Conservation (phyloP, 148 eudicot species). For the Hydrangea macrophylla region DNA sequence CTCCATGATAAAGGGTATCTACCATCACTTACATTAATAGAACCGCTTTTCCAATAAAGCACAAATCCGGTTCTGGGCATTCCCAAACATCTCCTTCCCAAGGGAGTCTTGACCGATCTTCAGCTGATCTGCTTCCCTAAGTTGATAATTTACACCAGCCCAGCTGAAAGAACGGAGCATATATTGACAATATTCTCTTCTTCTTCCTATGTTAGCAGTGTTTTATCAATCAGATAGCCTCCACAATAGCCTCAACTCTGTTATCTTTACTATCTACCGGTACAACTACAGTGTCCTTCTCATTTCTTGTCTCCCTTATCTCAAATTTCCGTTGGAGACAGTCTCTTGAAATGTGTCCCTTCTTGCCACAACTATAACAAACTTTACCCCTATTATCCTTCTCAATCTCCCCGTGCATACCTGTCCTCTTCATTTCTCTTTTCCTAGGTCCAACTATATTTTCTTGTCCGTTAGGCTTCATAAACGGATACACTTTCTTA, state of each 20-base stretch:
- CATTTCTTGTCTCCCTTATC: slow-evolving; percentile 10
- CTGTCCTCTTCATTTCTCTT: slow-evolving; percentile 19
- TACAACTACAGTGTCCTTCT: slow-evolving; percentile 9
- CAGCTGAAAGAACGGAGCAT: not conserved
- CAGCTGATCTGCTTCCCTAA: no score
- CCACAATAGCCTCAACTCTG: not conserved
- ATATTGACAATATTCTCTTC: not conserved
- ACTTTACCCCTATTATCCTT: slow-evolving; percentile 5
- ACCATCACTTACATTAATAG: no score
- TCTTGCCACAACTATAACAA: slow-evolving; percentile 33
- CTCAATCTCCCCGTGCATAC: slow-evolving; percentile 1
- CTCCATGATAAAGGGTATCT: no score
- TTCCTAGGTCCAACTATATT: slow-evolving; percentile 10
- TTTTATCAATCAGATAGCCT: not conserved
- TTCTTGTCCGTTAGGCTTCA: slow-evolving; percentile 16
- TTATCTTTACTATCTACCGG: not conserved
- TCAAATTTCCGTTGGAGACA: slow-evolving; percentile 26
- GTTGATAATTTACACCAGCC: no score
- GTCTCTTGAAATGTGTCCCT: slow-evolving; percentile 28
- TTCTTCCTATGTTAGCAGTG: not conserved
- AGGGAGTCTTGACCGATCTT: no score
- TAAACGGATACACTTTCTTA: slow-evolving; percentile 18
- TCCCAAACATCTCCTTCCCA: no score
- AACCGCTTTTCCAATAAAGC: no score
- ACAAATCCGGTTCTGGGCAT: no score